These are phyloP conservation scores for Trichoderma koningiopsis DNA, from an alignment of 2,329 filamentous ascomycete genomes.

Conservation along the genomic window DNA sequence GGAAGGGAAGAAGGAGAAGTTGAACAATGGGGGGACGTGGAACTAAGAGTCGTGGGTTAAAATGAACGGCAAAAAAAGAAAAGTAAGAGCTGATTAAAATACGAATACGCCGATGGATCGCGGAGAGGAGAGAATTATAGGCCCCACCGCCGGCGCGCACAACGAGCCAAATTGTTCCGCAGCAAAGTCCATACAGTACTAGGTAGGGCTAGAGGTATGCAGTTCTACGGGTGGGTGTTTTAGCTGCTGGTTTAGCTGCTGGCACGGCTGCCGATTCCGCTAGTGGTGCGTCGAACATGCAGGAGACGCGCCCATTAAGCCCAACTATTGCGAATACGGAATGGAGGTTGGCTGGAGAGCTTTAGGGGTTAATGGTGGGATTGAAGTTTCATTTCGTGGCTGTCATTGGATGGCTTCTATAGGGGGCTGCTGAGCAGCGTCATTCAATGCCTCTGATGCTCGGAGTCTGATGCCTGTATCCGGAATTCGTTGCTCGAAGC, in stretches of 20 bases:
- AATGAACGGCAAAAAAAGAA: slow-evolving; percentile 12
- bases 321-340: slow-evolving; percentile 13
- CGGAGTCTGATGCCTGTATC: background rate
- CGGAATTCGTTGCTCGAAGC: background rate
- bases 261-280: background rate
- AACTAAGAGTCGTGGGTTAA: slow-evolving; percentile 20
- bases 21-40: slow-evolving; percentile 10
- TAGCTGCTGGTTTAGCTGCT: background rate
- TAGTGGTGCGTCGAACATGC: background rate
- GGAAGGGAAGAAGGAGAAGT: slow-evolving; percentile 6
- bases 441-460: background rate
- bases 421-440: background rate
- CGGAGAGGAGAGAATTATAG: background rate
- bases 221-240: background rate
- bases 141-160: slow-evolving; percentile 1
- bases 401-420: background rate
- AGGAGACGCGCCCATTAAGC: background rate
- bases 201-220: slow-evolving; percentile 9
- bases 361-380: slow-evolving; percentile 5
- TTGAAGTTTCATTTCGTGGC: too few species aligned
- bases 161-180: background rate
- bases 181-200: background rate
- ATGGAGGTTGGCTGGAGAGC: slow-evolving; percentile 2
- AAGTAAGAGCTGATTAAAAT: slow-evolving; percentile 18
- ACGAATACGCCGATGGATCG: slow-evolving; percentile 17